Conservation (phyloP, 2,329 filamentous ascomycete species). For the Colletotrichum costaricense region DNA sequence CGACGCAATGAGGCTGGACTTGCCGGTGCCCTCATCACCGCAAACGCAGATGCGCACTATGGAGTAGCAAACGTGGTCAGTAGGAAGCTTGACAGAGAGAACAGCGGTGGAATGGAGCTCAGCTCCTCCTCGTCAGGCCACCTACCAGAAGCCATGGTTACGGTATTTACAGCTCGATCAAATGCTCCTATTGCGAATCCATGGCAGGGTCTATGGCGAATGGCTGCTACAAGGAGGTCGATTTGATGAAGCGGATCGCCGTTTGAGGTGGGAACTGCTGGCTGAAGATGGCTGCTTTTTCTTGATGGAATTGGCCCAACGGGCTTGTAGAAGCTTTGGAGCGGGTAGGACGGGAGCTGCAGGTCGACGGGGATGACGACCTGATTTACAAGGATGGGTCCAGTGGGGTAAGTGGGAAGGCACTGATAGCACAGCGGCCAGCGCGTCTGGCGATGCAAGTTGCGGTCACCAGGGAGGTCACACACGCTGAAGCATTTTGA, state of each 20-base stretch:
- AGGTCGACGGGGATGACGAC: slow-evolving; percentile 35
- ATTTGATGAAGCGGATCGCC: background rate
- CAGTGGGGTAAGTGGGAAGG: slow-evolving; percentile 13
- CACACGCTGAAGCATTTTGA: background rate
- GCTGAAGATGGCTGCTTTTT: background rate
- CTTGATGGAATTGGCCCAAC: slow-evolving; percentile 5
- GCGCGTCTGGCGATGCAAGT: slow-evolving; percentile 17
- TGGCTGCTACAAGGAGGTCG: background rate
- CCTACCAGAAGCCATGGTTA: slow-evolving; percentile 37
- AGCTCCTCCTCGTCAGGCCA: slow-evolving; percentile 23
- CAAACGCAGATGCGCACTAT: slow-evolving; percentile 92
- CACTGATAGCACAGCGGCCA: slow-evolving; percentile 11
- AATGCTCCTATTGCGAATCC: slow-evolving; percentile 23
- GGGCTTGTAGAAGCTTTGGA: slow-evolving; percentile 23
- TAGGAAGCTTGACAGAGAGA: background rate
- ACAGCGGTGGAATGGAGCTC: background rate
- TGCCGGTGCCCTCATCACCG: slow-evolving; percentile 92
- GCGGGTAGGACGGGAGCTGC: slow-evolving; percentile 31
- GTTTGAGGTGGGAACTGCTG: background rate
- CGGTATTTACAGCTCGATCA: slow-evolving; percentile 7
- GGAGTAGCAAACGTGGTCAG: slow-evolving; percentile 18
- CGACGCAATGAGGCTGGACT: slow-evolving; percentile 92
- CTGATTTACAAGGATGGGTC: slow-evolving; percentile 31
- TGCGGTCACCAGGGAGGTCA: background rate
- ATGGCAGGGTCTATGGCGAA: slow-evolving; percentile 12